Percentiles rank a stretch among this genome's conserved stretches.
Conservation (phyloP, 1,284 basidiomycete species). For the Schizophyllum commune region DNA sequence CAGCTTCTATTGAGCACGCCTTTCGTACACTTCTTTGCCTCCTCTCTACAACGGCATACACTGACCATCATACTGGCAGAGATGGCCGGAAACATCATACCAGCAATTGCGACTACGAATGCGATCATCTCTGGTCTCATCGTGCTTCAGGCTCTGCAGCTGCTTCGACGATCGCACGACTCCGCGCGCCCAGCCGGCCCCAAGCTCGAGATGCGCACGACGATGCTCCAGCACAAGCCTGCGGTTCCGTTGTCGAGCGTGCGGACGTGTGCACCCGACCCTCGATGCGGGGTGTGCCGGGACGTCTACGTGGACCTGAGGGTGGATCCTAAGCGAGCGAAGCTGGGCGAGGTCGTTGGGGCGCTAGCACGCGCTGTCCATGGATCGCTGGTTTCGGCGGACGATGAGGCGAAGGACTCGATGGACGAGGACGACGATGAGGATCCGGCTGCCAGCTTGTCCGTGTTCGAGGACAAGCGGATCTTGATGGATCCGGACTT, state of each 20-base stretch:
- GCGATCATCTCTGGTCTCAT: slow-evolving; percentile 94
- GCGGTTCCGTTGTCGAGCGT: slow-evolving; percentile 67
- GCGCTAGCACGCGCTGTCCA: not conserved
- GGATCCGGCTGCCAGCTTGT: slow-evolving; percentile 41
- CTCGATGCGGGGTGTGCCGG: slow-evolving; percentile 76
- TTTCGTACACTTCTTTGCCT: too few species aligned
- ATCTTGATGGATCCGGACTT: slow-evolving; percentile 85
- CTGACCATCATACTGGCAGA: slow-evolving; percentile 40
- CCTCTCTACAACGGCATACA: too few species aligned
- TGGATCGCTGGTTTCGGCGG: too few species aligned
- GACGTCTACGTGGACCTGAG: slow-evolving; percentile 75
- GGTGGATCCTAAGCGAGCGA: slow-evolving; percentile 61
- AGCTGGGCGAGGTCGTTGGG: slow-evolving; percentile 63
- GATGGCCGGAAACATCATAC: slow-evolving; percentile 99
- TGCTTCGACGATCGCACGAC: slow-evolving; percentile 59
- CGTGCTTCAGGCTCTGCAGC: slow-evolving; percentile 85
- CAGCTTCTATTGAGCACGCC: too few species aligned
- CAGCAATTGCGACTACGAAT: slow-evolving; percentile 98
- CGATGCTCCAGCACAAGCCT: slow-evolving; percentile 71
- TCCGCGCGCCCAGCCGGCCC: too few species aligned
- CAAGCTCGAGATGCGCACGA: slow-evolving; percentile 60
- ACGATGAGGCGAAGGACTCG: slow-evolving; percentile 27
- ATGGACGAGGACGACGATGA: slow-evolving; percentile 34
- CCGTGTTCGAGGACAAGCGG: slow-evolving; percentile 79
- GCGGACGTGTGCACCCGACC: slow-evolving; percentile 58